Percentiles rank a stretch among this genome's conserved stretches.
phyloP scores from a whole-genome alignment of 163 green algal species.

The Scenedesmus sp. region DNA sequence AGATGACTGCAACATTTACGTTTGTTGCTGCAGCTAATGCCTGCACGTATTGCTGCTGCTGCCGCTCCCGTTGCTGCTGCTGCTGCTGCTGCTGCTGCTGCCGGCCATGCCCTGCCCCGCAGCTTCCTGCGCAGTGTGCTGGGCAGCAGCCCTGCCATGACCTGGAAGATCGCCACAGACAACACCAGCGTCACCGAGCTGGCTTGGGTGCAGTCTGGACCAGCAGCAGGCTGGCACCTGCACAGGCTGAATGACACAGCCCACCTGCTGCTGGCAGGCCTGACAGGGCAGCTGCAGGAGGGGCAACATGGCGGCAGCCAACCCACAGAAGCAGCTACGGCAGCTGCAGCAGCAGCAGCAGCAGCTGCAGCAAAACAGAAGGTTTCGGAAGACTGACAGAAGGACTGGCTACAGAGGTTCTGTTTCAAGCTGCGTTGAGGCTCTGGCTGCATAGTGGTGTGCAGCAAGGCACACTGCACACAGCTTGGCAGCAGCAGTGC shows the following conservation, averaged over 20 bases:
- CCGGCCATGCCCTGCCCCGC: not conserved
- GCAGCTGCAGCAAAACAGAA: not conserved
- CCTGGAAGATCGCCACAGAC: constrained; percentile 57
- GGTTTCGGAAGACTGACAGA: too few species aligned
- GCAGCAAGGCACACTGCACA: too few species aligned
- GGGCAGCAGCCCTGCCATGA: constrained; percentile 50
- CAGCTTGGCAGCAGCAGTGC: too few species aligned
- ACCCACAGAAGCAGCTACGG: not conserved
- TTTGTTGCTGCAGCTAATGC: not conserved
- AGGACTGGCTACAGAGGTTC: too few species aligned
- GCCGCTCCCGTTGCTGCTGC: too few species aligned
- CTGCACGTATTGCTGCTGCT: not conserved
- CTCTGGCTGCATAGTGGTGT: too few species aligned
- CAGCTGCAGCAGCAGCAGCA: not conserved
- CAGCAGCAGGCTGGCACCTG: constrained; percentile 46
- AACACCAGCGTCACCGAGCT: constrained; percentile 68
- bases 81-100: not conserved
- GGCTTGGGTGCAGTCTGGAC: not conserved
- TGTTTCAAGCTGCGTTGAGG: too few species aligned
- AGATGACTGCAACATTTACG: not conserved
- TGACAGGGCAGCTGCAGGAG: not conserved
- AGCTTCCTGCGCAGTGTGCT: constrained; percentile 61
- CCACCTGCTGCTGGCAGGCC: constrained; percentile 27
- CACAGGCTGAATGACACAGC: constrained; percentile 37
- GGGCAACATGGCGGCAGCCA: not conserved